Evolutionary conservation across 1,139 yeast genomes (phyloP), one percentile per base, ranked within the genome.

Genomic region (Pneumocystis sp.): DNA sequence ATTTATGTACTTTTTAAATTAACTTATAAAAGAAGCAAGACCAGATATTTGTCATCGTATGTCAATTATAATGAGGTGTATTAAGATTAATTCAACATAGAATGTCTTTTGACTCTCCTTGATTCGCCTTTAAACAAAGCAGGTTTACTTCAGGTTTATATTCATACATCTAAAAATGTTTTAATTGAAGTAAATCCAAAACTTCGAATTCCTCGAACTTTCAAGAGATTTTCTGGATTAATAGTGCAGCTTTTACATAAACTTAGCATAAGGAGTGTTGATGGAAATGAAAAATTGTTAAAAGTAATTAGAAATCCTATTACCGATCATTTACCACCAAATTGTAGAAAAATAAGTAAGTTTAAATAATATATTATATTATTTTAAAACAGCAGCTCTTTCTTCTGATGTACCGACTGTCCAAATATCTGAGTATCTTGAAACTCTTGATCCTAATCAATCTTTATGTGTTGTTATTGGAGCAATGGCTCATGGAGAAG

Each of bases 401-500:
- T 88, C 96, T n/a, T 89, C 88, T 71, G 98, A 93, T 74, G 95
- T 97, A 17, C 86, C 89, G 69, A 87, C 93, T 63, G 83, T 83
- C 71, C 82, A 90, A 72, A 96, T 90, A 15, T 96, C 90, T 76
- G 96, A 90, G 73, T 91, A 89, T 75, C 93, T 91, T 61, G 78
- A 79, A 59, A 86, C 86, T 66, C 79, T 93, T 71, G 96, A 85
- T 70, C 85, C 84, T 2, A 95, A 89, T 73, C 96, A 93, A 77
- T 88, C 96, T 74, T 86, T 93, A 71, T 93, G 98, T 81, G 97
- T 93, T 39, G 93, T 93, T 76, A 97, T 93, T 63, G 98, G 98
- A 74, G 96, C 98, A 64, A 93, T 93, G 97, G 98, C 98, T 37
- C 85, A 97, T 77, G 98, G 98, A 73, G 87, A 87, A 74, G 98